These are phyloP conservation scores for Aspergillus sp. DNA, from an alignment of 2,329 filamentous ascomycete species.

Conservation along the genomic window DNA sequence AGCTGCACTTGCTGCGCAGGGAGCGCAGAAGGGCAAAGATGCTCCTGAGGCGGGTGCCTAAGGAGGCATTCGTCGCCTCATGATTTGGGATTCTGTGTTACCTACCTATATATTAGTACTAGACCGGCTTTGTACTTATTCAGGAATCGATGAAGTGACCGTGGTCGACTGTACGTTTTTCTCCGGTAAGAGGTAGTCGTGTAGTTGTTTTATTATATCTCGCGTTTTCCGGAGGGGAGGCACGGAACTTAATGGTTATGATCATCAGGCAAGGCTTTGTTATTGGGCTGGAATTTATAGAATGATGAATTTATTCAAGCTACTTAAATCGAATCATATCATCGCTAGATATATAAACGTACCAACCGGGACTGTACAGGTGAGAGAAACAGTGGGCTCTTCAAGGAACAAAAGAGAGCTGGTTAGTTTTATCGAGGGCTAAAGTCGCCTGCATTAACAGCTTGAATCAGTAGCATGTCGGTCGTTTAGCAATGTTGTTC, in stretches of 20 bases:
- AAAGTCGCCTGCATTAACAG: background rate
- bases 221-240: background rate
- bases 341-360: background rate
- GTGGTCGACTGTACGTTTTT: background rate
- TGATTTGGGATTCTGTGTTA: slow-evolving; percentile 7
- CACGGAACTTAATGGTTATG: background rate
- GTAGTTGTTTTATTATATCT: background rate
- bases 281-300: background rate
- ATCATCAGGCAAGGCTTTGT: background rate
- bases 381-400: background rate
- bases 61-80: slow-evolving; percentile 15
- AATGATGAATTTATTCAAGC: background rate
- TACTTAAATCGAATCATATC: background rate
- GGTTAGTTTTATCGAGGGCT: background rate
- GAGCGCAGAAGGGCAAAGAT: slow-evolving; percentile 28
- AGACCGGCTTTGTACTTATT: slow-evolving; percentile 11
- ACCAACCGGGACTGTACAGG: background rate
- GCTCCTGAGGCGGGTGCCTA: slow-evolving; percentile 32
- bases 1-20: slow-evolving; percentile 38
- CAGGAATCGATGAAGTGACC: slow-evolving; percentile 3
- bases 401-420: background rate
- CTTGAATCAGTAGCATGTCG: background rate
- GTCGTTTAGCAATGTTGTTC: background rate
- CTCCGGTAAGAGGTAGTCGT: background rate
- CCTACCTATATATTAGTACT: slow-evolving; percentile 10